These are phyloP conservation scores for Grigorovia yakushimaensis DNA, from an alignment of 805 yeast species.

Conservation along the genomic window DNA sequence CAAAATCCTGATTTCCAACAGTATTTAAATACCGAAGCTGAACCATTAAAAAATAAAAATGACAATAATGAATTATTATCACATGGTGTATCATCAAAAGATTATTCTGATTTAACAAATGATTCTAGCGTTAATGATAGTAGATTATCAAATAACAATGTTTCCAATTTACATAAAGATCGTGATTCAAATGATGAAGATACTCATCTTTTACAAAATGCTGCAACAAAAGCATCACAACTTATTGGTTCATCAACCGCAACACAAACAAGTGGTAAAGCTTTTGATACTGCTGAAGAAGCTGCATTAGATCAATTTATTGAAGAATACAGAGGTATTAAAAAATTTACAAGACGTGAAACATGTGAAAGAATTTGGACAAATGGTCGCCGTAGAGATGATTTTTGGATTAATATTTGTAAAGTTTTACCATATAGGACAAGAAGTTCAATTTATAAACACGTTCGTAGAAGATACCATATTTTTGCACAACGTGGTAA, in stretches of 20 bases:
- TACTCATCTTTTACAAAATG: slow-evolving; percentile 32
- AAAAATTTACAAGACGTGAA: slow-evolving; percentile 53
- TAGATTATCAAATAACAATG: slow-evolving; percentile 4
- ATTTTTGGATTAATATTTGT: slow-evolving; percentile 79
- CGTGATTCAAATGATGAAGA: slow-evolving; percentile 24
- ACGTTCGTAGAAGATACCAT: slow-evolving; percentile 83
- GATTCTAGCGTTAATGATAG: neutral
- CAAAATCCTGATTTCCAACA: slow-evolving; percentile 33
- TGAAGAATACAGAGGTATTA: slow-evolving; percentile 53
- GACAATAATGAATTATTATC: slow-evolving; percentile 2
- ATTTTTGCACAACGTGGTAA: slow-evolving; percentile 80
- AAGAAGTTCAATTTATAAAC: slow-evolving; percentile 84
- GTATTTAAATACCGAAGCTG: slow-evolving; percentile 25
- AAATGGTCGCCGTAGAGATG: slow-evolving; percentile 74
- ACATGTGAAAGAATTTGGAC: slow-evolving; percentile 84
- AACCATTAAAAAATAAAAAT: slow-evolving; percentile 4
- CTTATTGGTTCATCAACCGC: slow-evolving; percentile 23
- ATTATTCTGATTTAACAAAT: neutral
- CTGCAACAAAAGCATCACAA: slow-evolving; percentile 36
- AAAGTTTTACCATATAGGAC: slow-evolving; percentile 76
- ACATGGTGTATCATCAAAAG: neutral
- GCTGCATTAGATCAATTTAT: slow-evolving; percentile 66
- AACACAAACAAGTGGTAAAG: slow-evolving; percentile 27
- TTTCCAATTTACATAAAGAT: slow-evolving; percentile 10
- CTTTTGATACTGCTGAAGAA: slow-evolving; percentile 41